A percentile compares a stretch with the other conserved stretches of the same genome.
Evolutionary conservation across 768 basidiomycete species (phyloP).

Genomic region (Infundibulicybe gibba): DNA sequence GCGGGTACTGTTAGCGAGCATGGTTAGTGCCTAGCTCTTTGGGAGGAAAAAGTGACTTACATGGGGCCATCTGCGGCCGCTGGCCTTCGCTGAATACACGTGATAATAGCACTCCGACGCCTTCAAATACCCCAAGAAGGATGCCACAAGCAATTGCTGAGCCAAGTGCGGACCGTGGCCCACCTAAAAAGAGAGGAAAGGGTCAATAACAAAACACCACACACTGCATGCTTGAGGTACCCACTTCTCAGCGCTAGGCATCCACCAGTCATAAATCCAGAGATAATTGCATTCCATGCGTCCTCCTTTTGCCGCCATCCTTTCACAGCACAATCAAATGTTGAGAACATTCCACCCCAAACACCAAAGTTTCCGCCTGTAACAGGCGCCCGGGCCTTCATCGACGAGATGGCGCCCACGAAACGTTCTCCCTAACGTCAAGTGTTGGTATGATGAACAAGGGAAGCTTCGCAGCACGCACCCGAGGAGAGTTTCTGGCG

Average conservation of each 20-base stretch:
- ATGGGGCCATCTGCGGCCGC: constrained; percentile 74
- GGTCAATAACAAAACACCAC: background rate
- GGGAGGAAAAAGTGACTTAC: constrained; percentile 40
- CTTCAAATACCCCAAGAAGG: constrained; percentile 90
- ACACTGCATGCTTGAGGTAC: background rate
- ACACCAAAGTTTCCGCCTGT: constrained; percentile 96
- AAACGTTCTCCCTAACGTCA: constrained; percentile 80
- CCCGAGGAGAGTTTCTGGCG: constrained; percentile 92
- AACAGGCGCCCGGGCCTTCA: constrained; percentile 97
- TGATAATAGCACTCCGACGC: constrained; percentile 89
- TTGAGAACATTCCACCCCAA: constrained; percentile 98
- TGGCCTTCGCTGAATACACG: constrained; percentile 85
- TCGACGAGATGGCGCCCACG: constrained; percentile 89
- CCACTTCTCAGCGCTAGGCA: constrained; percentile 90
- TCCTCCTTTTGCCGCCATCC: constrained; percentile 96
- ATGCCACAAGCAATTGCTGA: constrained; percentile 98
- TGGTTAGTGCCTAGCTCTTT: constrained; percentile 8
- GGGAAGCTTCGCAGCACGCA: constrained; percentile 32
- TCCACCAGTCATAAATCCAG: constrained; percentile 98
- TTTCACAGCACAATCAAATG: constrained; percentile 98
- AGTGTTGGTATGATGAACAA: constrained; percentile 3
- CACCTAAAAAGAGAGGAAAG: constrained; percentile 50
- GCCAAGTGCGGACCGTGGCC: constrained; percentile 84
- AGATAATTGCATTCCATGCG: constrained; percentile 98
- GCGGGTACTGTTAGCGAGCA: constrained; percentile 49